Percentiles rank a stretch among this genome's conserved stretches.
Conservation (phyloP, 1,284 basidiomycete genomes). For the Lignosus rhinocerotis region DNA sequence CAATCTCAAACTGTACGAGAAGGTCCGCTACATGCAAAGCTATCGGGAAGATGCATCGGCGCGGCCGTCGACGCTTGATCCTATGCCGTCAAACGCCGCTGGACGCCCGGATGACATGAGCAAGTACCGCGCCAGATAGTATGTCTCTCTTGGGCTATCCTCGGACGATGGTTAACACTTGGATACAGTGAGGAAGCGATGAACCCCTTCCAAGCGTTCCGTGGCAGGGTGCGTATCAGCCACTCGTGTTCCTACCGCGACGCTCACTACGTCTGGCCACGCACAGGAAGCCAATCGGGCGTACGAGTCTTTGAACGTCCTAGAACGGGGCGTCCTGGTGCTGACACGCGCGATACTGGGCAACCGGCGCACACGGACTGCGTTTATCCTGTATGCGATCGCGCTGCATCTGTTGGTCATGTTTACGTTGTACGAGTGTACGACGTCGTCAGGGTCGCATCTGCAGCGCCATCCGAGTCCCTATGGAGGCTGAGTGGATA, state of each 20-base stretch:
- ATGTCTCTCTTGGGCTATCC: slow-evolving; percentile 5
- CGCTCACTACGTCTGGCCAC: background rate
- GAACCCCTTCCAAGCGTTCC: slow-evolving; percentile 97
- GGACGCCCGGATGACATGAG: slow-evolving; percentile 71
- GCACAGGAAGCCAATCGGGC: slow-evolving; percentile 88
- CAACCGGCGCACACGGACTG: slow-evolving; percentile 80
- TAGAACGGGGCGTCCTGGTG: slow-evolving; percentile 86
- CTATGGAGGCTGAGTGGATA: slow-evolving; percentile 13
- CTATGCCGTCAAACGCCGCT: slow-evolving; percentile 52
- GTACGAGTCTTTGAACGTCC: slow-evolving; percentile 87
- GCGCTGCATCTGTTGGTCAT: slow-evolving; percentile 79
- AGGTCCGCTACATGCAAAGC: slow-evolving; percentile 95
- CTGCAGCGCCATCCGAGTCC: slow-evolving; percentile 48
- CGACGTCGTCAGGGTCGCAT: slow-evolving; percentile 48
- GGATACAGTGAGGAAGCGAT: slow-evolving; percentile 76
- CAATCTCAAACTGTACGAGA: slow-evolving; percentile 95
- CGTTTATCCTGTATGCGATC: slow-evolving; percentile 83
- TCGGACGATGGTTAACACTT: background rate
- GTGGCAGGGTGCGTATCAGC: slow-evolving; percentile 76
- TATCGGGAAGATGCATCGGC: slow-evolving; percentile 73
- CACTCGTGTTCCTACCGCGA: background rate
- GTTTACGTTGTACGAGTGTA: slow-evolving; percentile 76
- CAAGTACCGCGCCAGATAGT: slow-evolving; percentile 86
- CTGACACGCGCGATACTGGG: slow-evolving; percentile 87
- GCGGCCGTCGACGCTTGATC: slow-evolving; percentile 64